Evolutionary conservation across 495 filamentous ascomycete genomes (phyloP), one percentile per base, ranked within the genome.

Genomic region (Talaromyces thailandensis): DNA sequence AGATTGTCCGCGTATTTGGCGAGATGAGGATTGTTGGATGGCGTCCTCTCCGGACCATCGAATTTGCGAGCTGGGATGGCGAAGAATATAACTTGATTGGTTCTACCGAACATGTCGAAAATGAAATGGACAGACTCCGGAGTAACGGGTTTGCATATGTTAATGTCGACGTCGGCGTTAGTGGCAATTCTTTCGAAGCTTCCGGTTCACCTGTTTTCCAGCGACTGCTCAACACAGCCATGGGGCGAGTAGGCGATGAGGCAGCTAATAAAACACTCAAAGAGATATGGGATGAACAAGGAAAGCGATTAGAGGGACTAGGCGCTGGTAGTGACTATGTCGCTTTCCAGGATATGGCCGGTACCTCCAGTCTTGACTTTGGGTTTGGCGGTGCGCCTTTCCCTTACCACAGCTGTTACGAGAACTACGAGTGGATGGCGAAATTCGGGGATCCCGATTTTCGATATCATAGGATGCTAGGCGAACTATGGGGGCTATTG

Each of bases 51-150:
- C 87, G 94, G 23, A 93, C 91, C 16, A 95, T 98, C 67, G 87
- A 92, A 68, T 98, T 98, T 71, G 89, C 89, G 63, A 95, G 89
- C 43, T 98, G 95, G 94, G 94, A 98, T 70, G 94, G 81, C 29
- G 87, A 87, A 66, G 91, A 93, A 71, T 97, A 96, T 74, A 98
- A 98, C 71, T 72, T 93, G 35, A 92, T 97, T 60, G 94, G 94
- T 14, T 94, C 91, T 9, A 98, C 95, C 23, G 95, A 98, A 70
- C 92, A 90, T 66, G 93, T 98, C 40, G 94, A 98, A 75, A 82
- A 81, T 23, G 73, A 82, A 57, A 69, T 84, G 8, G 81, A 85
- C 3, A 67, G 74, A 16, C 75, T 90, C 6, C 86, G 86, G 6
- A 69, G 73, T 14, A 73, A 88, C 67, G 88, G 78, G 0, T 82